Conservation (phyloP, 2,329 filamentous ascomycete species). For the Ceratocystis colombiana region DNA sequence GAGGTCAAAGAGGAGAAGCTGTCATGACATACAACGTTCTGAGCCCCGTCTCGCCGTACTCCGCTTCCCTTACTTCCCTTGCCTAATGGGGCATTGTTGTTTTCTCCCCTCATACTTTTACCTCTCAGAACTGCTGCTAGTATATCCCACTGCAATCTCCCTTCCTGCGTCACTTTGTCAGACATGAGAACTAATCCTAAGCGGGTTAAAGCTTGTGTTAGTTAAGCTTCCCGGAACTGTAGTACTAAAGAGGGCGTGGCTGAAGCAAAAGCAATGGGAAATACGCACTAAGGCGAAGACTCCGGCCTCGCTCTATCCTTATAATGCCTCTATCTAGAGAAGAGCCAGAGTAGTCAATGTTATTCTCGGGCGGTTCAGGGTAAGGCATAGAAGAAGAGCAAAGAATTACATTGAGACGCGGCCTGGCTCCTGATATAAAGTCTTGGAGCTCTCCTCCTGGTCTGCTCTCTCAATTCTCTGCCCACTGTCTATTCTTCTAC, state of each 20-base stretch:
- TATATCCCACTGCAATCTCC: background rate
- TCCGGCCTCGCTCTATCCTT: constrained; percentile 19
- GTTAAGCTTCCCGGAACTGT: background rate
- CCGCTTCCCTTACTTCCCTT: too few species aligned
- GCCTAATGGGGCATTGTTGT: background rate
- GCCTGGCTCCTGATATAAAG: constrained; percentile 20
- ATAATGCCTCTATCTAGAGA: background rate
- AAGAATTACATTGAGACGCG: background rate
- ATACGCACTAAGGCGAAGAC: constrained; percentile 4
- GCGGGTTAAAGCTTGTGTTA: constrained; percentile 11
- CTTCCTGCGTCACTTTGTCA: background rate
- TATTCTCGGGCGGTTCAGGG: background rate
- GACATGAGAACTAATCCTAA: constrained; percentile 1
- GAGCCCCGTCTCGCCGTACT: too few species aligned
- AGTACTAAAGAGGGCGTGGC: background rate
- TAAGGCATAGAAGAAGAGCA: too few species aligned
- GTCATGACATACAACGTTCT: background rate
- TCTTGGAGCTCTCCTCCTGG: background rate
- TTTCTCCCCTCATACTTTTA: background rate
- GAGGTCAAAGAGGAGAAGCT: background rate
- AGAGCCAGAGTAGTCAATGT: background rate
- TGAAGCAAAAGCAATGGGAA: background rate
- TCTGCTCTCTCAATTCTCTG: background rate
- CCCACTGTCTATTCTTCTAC: background rate
- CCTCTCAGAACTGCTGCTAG: background rate